Percentiles rank a stretch among this genome's conserved stretches.
Conservation (phyloP, 257 asterid genomes). For the Paulownia fortunei region DNA sequence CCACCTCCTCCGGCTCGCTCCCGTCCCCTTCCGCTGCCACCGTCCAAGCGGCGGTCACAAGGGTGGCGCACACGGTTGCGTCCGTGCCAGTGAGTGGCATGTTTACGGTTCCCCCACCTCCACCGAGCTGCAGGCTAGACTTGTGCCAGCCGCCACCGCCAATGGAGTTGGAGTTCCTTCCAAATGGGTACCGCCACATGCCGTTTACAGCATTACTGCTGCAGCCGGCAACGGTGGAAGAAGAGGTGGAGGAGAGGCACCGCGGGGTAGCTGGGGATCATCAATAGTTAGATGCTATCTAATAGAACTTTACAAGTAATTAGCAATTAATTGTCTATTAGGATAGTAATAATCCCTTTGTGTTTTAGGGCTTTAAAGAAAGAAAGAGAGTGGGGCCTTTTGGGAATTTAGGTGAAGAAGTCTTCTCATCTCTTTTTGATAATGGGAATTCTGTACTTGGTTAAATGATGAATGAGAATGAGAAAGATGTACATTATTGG, state of each 20-base stretch:
- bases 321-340: constrained; percentile 23
- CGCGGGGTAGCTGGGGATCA: not conserved
- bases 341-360: constrained; percentile 1
- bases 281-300: not conserved
- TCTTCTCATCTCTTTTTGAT: not conserved
- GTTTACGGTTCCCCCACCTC: constrained; percentile 33
- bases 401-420: not conserved
- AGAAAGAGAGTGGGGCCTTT: constrained; percentile 3
- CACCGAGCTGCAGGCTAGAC: constrained; percentile 57
- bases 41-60: constrained; percentile 23
- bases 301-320: constrained; percentile 19
- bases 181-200: constrained; percentile 54
- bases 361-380: not conserved
- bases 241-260: constrained; percentile 34
- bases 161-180: constrained; percentile 45
- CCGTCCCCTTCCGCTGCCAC: constrained; percentile 32
- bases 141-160: constrained; percentile 47
- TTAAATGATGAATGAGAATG: constrained; percentile 17
- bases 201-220: constrained; percentile 71
- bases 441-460: not conserved
- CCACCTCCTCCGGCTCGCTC: constrained; percentile 34
- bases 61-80: constrained; percentile 13
- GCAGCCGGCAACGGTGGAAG: constrained; percentile 62
- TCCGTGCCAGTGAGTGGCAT: not conserved
- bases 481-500: constrained; percentile 29